Conservation (phyloP, 495 filamentous ascomycete genomes). For the Neurospora terricola region DNA sequence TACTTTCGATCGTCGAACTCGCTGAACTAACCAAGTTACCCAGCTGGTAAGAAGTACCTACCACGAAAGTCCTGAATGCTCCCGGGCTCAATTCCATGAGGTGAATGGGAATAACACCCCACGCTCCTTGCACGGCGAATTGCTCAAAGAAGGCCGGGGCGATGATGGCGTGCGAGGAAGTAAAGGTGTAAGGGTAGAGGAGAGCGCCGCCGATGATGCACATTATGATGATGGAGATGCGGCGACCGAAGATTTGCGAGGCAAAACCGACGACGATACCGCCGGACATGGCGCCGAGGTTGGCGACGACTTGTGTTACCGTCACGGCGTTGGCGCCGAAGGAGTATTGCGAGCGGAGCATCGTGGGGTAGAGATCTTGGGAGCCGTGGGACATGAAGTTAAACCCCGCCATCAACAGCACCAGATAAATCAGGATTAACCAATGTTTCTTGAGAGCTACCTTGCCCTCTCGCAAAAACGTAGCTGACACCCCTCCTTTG, state of each 20-base stretch:
- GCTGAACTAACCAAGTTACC: conserved; percentile 70
- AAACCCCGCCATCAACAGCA: conserved; percentile 81
- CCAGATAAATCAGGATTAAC: conserved; percentile 68
- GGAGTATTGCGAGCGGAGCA: conserved; percentile 67
- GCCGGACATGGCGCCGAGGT: conserved; percentile 69
- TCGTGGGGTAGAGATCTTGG: conserved; percentile 83
- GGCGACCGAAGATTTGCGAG: conserved; percentile 72
- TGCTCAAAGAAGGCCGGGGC: conserved; percentile 87
- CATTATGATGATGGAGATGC: conserved; percentile 71
- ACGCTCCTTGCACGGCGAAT: conserved; percentile 81
- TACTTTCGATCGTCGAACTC: conserved; percentile 73
- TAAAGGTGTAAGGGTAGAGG: conserved; percentile 74
- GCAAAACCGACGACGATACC: conserved; percentile 70
- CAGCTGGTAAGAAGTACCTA: conserved; percentile 76
- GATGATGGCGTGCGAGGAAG: conserved; percentile 48
- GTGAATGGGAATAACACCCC: conserved; percentile 78
- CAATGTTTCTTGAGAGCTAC: conserved; percentile 69
- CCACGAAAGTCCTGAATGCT: conserved; percentile 72
- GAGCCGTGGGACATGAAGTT: conserved; percentile 93
- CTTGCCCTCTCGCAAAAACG: conserved; percentile 66
- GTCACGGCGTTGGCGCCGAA: conserved; percentile 66
- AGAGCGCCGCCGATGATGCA: conserved; percentile 67
- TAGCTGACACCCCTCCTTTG: conserved; percentile 28
- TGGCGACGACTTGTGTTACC: conserved; percentile 75
- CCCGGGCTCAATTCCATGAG: conserved; percentile 81